phyloP scores from a whole-genome alignment of 495 filamentous ascomycete genomes.

The Penicillium arizonense region DNA sequence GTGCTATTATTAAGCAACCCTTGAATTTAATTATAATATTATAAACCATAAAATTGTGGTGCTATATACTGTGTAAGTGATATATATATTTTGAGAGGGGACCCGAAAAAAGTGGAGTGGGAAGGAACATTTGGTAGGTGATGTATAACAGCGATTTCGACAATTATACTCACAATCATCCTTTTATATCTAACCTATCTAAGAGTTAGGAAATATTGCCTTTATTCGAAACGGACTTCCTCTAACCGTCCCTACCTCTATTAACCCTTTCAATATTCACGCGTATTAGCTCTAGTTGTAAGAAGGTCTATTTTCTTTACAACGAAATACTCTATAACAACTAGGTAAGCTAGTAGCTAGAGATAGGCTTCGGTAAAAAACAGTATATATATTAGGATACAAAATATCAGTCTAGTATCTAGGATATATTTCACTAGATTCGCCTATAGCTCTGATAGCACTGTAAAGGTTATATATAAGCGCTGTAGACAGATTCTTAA shows the following conservation, averaged over 20 bases:
- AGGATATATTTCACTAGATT: background rate
- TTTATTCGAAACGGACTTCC: background rate
- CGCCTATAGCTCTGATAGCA: background rate
- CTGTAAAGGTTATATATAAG: background rate
- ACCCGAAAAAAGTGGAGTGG: no score
- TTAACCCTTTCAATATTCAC: background rate
- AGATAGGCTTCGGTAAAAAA: background rate
- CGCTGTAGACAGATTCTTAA: background rate
- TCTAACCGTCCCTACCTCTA: background rate
- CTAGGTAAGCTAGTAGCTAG: background rate
- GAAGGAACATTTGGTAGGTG: no score
- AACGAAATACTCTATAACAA: background rate
- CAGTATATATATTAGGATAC: background rate
- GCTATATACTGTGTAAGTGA: no score
- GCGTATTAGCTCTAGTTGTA: background rate
- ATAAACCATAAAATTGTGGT: no score
- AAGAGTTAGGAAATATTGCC: no score
- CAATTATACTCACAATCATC: no score
- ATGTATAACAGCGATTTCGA: no score
- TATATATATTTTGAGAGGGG: no score
- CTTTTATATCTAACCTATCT: no score
- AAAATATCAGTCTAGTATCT: background rate
- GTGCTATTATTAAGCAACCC: no score
- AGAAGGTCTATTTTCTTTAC: background rate
- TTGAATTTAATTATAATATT: no score